Conservation (phyloP, 1,139 yeast genomes). For the Debaryomyces sp. region DNA sequence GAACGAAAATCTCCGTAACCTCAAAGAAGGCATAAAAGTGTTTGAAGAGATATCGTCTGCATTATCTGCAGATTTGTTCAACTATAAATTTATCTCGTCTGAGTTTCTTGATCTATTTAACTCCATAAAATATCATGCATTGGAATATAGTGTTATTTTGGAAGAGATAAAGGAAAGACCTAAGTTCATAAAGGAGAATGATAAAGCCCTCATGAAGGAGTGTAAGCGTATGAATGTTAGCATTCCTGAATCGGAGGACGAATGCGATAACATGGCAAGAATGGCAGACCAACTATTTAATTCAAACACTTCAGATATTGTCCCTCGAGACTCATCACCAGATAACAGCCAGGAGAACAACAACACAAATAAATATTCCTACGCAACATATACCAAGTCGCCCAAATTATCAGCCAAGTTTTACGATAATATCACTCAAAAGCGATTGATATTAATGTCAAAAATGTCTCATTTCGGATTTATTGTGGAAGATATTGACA, state of each 20-base stretch:
- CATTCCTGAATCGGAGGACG: slow-evolving; percentile 6
- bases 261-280: slow-evolving; percentile 15
- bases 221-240: slow-evolving; percentile 2
- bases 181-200: slow-evolving; percentile 12
- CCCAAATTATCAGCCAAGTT: slow-evolving; percentile 10
- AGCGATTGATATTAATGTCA: neutral
- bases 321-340: neutral
- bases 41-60: slow-evolving; percentile 13
- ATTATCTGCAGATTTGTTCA: slow-evolving; percentile 18
- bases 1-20: slow-evolving; percentile 3
- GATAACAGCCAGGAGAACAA: neutral
- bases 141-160: slow-evolving; percentile 11
- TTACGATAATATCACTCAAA: neutral
- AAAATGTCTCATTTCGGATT: slow-evolving; percentile 5
- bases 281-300: slow-evolving; percentile 16
- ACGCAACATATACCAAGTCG: slow-evolving; percentile 1
- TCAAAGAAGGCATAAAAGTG: slow-evolving; percentile 5
- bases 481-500: neutral
- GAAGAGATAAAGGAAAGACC: slow-evolving; percentile 15
- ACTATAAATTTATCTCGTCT: slow-evolving; percentile 15
- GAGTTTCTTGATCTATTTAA: slow-evolving; percentile 12
- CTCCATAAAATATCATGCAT: slow-evolving; percentile 9
- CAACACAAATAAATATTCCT: neutral
- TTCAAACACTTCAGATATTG: neutral
- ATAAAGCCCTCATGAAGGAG: slow-evolving; percentile 12